Percentiles rank a stretch among this genome's conserved stretches.
Conservation (phyloP, 148 eudicot genomes). For the Bassia scoparia region DNA sequence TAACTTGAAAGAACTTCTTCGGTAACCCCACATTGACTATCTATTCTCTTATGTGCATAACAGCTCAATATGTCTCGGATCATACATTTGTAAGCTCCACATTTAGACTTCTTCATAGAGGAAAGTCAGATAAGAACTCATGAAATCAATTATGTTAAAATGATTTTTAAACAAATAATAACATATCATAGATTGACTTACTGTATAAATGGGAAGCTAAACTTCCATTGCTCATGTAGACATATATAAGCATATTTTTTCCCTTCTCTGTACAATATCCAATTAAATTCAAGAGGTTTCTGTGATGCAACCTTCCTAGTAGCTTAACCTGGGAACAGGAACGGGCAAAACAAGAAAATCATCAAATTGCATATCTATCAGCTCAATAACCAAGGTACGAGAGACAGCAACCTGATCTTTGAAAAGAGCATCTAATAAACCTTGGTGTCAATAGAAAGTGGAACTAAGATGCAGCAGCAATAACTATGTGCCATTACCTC, state of each 20-base stretch:
- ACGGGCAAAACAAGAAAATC: not conserved
- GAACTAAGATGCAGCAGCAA: not conserved
- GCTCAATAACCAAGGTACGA: not conserved
- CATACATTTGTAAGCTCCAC: not conserved
- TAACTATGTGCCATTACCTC: constrained; percentile 49
- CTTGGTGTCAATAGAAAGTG: not conserved
- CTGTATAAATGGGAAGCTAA: constrained; percentile 85
- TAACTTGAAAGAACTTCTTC: not conserved
- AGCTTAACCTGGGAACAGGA: constrained; percentile 65
- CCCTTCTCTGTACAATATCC: constrained; percentile 96
- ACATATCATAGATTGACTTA: constrained; percentile 33
- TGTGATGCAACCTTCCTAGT: constrained; percentile 89
- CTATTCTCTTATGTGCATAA: not conserved
- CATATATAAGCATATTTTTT: constrained; percentile 84
- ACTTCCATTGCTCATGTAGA: constrained; percentile 88
- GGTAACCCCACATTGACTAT: not conserved
- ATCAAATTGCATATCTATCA: not conserved
- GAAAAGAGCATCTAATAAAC: not conserved
- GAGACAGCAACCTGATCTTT: not conserved
- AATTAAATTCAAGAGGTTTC: constrained; percentile 92
- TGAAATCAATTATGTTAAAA: not conserved
- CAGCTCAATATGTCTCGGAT: not conserved
- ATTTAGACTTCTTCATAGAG: not conserved
- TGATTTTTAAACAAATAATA: not conserved
- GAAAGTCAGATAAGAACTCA: not conserved